Evolutionary conservation across 2,329 filamentous ascomycete genomes (phyloP).

Genomic region (Aspergillus sp.): DNA sequence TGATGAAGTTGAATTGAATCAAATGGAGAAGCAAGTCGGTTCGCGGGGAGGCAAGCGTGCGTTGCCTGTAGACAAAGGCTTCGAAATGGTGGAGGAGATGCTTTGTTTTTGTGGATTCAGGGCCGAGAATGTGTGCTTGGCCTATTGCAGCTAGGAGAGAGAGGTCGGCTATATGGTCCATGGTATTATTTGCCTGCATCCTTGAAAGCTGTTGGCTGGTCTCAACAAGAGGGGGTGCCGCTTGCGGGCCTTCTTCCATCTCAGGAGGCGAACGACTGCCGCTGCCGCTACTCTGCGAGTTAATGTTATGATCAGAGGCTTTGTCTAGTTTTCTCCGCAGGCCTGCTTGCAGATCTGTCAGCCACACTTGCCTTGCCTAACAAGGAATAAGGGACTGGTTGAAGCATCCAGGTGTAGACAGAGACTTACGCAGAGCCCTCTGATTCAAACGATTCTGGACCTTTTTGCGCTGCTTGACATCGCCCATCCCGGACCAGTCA

Average conservation of each 20-base stretch:
- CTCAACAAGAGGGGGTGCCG: neutral
- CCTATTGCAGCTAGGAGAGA: neutral
- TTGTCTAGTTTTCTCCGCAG: neutral
- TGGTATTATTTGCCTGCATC: neutral
- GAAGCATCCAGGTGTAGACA: neutral
- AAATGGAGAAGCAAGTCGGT: constrained; percentile 19
- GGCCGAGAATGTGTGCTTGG: neutral
- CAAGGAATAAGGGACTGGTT: neutral
- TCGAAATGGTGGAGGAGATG: neutral
- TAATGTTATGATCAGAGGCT: neutral
- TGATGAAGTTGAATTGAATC: constrained; percentile 18
- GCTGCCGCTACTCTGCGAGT: neutral
- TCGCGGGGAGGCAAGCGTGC: constrained; percentile 14
- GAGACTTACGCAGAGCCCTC: constrained; percentile 10
- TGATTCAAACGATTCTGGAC: constrained; percentile 15
- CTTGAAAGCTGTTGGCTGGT: neutral
- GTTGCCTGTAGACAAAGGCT: neutral
- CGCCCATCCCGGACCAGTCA: constrained; percentile 14
- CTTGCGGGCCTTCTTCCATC: neutral
- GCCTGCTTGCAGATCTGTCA: neutral
- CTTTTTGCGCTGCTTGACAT: constrained; percentile 7
- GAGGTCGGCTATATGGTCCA: neutral
- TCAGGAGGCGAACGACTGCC: neutral
- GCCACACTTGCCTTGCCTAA: neutral
- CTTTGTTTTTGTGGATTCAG: neutral